phyloP scores from a whole-genome alignment of 805 yeast species.

The Wickerhamomyces strasburgensis region DNA sequence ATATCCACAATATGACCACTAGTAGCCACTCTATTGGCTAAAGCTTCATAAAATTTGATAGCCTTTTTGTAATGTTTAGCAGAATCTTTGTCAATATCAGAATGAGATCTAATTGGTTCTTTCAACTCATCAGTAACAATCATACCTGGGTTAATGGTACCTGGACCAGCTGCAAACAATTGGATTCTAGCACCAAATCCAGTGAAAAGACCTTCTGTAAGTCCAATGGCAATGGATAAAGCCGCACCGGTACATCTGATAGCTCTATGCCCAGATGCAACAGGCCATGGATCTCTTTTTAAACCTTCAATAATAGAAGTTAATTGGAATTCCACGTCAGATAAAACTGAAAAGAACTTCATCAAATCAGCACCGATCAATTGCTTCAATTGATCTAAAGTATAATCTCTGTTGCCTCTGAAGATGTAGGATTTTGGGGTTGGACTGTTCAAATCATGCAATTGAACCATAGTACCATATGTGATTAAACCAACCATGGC shows the following conservation, averaged over 20 bases:
- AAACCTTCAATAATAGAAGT: constrained; percentile 75
- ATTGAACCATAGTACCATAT: constrained; percentile 84
- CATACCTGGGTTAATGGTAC: constrained; percentile 91
- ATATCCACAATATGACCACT: constrained; percentile 82
- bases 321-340: constrained; percentile 77
- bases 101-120: constrained; percentile 96
- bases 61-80: constrained; percentile 89
- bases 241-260: constrained; percentile 93
- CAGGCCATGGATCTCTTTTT: constrained; percentile 83
- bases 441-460: constrained; percentile 72
- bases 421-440: constrained; percentile 76
- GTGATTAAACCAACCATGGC: constrained; percentile 85
- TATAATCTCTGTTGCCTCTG: constrained; percentile 84
- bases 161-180: constrained; percentile 91
- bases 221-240: constrained; percentile 71
- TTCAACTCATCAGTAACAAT: constrained; percentile 87
- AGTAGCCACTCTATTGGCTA: constrained; percentile 66
- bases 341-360: constrained; percentile 69
- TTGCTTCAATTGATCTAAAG: constrained; percentile 48
- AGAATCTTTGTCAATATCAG: constrained; percentile 86
- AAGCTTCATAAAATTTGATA: constrained; percentile 67
- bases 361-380: constrained; percentile 46
- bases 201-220: constrained; percentile 77
- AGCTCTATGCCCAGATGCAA: constrained; percentile 78
- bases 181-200: constrained; percentile 86